phyloP scores from a whole-genome alignment of 495 filamentous ascomycete genomes.

The Neurospora tetraspora region DNA sequence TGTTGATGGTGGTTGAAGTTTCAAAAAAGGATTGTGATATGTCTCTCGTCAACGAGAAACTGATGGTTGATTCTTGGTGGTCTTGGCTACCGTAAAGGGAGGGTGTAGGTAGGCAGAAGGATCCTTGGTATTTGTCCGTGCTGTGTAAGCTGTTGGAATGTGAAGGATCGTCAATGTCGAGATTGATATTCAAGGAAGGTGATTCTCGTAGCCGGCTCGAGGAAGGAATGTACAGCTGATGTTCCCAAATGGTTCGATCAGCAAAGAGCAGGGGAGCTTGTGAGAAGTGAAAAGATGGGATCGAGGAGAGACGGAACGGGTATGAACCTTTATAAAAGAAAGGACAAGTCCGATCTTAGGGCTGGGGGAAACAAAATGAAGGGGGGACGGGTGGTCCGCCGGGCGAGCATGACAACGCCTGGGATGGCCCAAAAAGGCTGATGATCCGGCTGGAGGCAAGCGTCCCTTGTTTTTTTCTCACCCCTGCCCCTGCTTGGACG shows the following conservation, averaged over 20 bases:
- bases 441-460: not conserved
- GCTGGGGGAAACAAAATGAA: not conserved
- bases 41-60: not conserved
- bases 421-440: not conserved
- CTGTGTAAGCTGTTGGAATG: not conserved
- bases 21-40: not conserved
- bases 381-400: not conserved
- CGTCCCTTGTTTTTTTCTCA: not conserved
- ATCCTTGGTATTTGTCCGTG: not conserved
- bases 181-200: slow-evolving; percentile 10
- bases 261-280: slow-evolving; percentile 14
- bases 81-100: not conserved
- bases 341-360: not conserved
- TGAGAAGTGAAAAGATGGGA: slow-evolving; percentile 8
- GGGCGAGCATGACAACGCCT: not conserved
- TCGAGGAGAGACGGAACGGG: not conserved
- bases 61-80: not conserved
- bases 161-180: not conserved
- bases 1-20: slow-evolving; percentile 18
- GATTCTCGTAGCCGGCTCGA: slow-evolving; percentile 28
- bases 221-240: slow-evolving; percentile 27
- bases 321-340: slow-evolving; percentile 8
- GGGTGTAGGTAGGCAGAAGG: not conserved
- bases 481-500: not conserved
- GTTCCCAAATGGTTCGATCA: slow-evolving; percentile 9